phyloP scores from a whole-genome alignment of 1,284 basidiomycete species.

The Neolentinus lepideus region DNA sequence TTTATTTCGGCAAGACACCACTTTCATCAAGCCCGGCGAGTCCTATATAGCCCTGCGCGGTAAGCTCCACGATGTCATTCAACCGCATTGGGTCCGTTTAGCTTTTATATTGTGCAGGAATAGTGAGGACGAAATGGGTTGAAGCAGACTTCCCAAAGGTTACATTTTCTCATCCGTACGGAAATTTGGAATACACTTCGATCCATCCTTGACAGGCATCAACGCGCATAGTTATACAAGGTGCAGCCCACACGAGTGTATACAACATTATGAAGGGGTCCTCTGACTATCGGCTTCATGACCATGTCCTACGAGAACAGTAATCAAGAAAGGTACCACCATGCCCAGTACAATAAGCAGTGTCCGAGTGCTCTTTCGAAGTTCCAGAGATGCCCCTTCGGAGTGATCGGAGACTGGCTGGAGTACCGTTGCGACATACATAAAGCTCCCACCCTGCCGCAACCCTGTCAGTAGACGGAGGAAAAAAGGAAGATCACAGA shows the following conservation, averaged over 20 bases:
- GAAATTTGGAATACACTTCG: too few species aligned
- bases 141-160: too few species aligned
- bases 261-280: not conserved
- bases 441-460: conserved; percentile 84
- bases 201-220: too few species aligned
- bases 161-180: too few species aligned
- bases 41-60: too few species aligned
- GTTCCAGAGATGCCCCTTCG: conserved; percentile 28
- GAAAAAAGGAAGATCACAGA: not conserved
- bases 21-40: too few species aligned
- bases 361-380: conserved; percentile 42
- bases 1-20: too few species aligned
- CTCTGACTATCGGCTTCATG: conserved; percentile 16
- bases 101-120: too few species aligned
- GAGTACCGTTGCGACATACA: conserved; percentile 90
- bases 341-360: conserved; percentile 61
- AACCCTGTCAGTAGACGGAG: conserved; percentile 3
- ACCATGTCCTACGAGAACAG: conserved; percentile 40
- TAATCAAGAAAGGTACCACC: conserved; percentile 55
- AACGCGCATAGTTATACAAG: not conserved
- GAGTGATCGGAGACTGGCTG: conserved; percentile 58
- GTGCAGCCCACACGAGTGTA: not conserved
- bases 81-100: too few species aligned
- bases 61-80: too few species aligned
- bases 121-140: too few species aligned